Base-by-base conservation (phyloP, 305 asterid species). In the Fraxinus platypoda region DNA sequence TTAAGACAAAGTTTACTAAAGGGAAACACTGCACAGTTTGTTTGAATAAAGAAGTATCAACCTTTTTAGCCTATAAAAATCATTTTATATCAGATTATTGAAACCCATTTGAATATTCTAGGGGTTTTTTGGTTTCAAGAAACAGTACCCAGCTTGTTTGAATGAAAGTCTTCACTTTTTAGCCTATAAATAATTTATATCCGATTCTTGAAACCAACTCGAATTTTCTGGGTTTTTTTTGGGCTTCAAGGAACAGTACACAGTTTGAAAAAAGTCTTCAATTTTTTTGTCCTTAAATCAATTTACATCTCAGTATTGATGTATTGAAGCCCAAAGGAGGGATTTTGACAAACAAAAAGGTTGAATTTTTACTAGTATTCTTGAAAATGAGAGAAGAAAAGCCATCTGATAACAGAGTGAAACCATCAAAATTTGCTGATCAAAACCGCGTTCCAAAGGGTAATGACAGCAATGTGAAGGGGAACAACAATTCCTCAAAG, bases 311-410 rank as follows among this genome's bases (percentile, higher is more conserved):
- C 52, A 8, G 59, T 12, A 62, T 85, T 54, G 26, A 64, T 82
- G 72, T 17, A 76, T 73, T 41, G 70, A 11, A 8, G 21, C 68
- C 38, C 21, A n/a, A 46, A n/a, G 11, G 33, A 54, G 19, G 41
- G 21, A 78, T 64, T 64, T 64, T 25, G 30, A 64, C 33, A 23
- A 6, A 21, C 15, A 62, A 64, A 8, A 64, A 79, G 77, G 34
- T 30, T 68, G 68, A 74, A 62, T 19, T 68, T 84, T 77, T 64
- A 30, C 64, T 71, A 66, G 82, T 68, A 9, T 23, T 84, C 81
- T 83, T 80, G 34, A 87, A 3, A 76, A 95, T 92, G 98, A 89
- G 92, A 80, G 95, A 90, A 70, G 97, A 90, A 82, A 90, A 83
- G 85, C 87, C 91, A 81, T 73, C 82, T 15, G 95, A 89, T 77